phyloP scores from a whole-genome alignment of 2,329 filamentous ascomycete species.

The Fusarium sp. region DNA sequence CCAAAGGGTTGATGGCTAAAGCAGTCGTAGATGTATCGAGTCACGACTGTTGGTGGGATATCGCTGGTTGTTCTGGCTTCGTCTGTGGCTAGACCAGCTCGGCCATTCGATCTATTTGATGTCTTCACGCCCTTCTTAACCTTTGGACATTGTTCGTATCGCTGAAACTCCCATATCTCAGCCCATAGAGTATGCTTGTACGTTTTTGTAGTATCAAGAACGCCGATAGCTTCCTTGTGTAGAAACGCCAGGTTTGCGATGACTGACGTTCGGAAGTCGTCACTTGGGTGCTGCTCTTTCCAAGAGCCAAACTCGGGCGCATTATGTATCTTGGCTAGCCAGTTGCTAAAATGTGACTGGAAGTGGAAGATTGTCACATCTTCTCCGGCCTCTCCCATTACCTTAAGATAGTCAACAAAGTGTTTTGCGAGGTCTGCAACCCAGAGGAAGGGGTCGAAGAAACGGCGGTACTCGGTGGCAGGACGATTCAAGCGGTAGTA shows the following conservation, averaged over 20 bases:
- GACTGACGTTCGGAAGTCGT: conserved; percentile 74
- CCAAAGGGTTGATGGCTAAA: conserved; percentile 75
- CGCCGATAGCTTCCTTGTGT: conserved; percentile 71
- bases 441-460: conserved; percentile 76
- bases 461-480: conserved; percentile 71
- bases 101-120: background rate
- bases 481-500: conserved; percentile 75
- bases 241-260: conserved; percentile 73
- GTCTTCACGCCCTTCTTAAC: background rate
- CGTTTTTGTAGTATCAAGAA: conserved; percentile 54
- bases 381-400: conserved; percentile 48
- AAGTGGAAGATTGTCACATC: conserved; percentile 70
- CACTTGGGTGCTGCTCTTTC: conserved; percentile 61
- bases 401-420: conserved; percentile 73
- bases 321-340: conserved; percentile 64
- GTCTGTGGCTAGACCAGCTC: conserved; percentile 1
- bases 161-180: conserved; percentile 59
- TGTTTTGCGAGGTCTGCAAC: conserved; percentile 78
- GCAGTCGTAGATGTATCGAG: conserved; percentile 73
- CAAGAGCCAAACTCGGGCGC: conserved; percentile 65
- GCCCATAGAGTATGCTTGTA: conserved; percentile 65
- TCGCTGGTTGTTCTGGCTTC: conserved; percentile 19
- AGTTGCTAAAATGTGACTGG: conserved; percentile 66
- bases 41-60: conserved; percentile 71
- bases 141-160: conserved; percentile 49